Conservation (phyloP, 2,329 filamentous ascomycete genomes). For the Ceratocystis destructans region DNA sequence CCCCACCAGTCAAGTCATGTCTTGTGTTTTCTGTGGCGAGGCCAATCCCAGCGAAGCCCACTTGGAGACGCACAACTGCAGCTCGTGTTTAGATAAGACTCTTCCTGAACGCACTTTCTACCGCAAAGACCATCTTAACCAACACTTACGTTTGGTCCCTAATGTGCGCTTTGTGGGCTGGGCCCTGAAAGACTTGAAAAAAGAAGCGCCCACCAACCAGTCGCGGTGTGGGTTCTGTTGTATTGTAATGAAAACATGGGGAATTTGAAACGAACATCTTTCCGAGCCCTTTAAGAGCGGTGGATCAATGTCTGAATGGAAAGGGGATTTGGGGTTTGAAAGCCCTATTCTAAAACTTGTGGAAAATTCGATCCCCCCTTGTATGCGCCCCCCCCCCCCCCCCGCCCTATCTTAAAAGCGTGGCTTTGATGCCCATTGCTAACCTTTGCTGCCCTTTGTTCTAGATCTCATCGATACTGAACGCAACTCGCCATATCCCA, state of each 20-base stretch:
- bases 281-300: slow-evolving; percentile 56
- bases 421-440: slow-evolving; percentile 1
- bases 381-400: slow-evolving; percentile 28
- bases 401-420: slow-evolving; percentile 30
- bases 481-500: slow-evolving; percentile 43
- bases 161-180: slow-evolving; percentile 45
- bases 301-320: slow-evolving; percentile 54
- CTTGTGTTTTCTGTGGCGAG: slow-evolving; percentile 48
- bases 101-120: slow-evolving; percentile 51
- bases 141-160: slow-evolving; percentile 50
- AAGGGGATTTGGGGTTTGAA: slow-evolving; percentile 57
- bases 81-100: slow-evolving; percentile 52
- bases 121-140: slow-evolving; percentile 52
- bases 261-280: slow-evolving; percentile 45
- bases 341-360: slow-evolving; percentile 46
- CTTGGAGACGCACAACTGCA: slow-evolving; percentile 45
- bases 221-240: slow-evolving; percentile 54
- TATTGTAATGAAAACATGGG: slow-evolving; percentile 48
- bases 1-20: slow-evolving; percentile 42
- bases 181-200: slow-evolving; percentile 54
- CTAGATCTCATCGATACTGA: slow-evolving; percentile 52
- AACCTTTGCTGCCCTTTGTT: slow-evolving; percentile 10
- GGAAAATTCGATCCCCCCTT: slow-evolving; percentile 53
- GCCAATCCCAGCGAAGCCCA: slow-evolving; percentile 42
- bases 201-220: slow-evolving; percentile 45